phyloP scores from a whole-genome alignment of 176 grass and related monocot species.

The Rhynchospora tenuis region DNA sequence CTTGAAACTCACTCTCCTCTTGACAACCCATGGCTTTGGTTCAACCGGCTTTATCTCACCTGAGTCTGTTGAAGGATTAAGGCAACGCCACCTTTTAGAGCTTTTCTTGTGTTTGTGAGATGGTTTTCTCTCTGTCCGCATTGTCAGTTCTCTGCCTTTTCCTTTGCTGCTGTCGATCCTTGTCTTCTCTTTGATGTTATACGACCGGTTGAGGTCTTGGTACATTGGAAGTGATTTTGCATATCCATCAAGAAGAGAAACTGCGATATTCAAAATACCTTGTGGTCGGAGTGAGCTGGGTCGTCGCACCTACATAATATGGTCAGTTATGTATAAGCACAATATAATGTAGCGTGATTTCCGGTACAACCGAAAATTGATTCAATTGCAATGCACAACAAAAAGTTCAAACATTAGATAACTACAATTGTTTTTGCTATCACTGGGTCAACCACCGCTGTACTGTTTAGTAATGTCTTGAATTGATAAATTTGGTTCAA shows the following conservation, averaged over 20 bases:
- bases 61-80: constrained; percentile 15
- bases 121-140: background rate
- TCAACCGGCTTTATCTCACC: background rate
- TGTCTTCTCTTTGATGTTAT: constrained; percentile 1
- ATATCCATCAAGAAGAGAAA: constrained; percentile 22
- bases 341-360: background rate
- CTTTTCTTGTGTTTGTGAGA: constrained; percentile 16
- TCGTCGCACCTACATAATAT: constrained; percentile 23
- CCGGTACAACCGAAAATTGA: background rate
- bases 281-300: constrained; percentile 26
- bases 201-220: background rate
- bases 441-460: background rate
- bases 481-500: too few species aligned
- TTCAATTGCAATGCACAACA: background rate
- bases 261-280: constrained; percentile 31
- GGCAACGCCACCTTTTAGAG: constrained; percentile 7
- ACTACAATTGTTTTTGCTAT: background rate
- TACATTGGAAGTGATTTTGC: constrained; percentile 19
- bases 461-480: background rate
- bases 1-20: background rate
- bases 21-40: constrained; percentile 7
- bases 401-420: background rate
- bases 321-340: background rate
- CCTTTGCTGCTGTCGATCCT: background rate
- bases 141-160: background rate